Conservation (phyloP, 108 stramenopile genomes). For the Nannochloropsis gaditana region DNA sequence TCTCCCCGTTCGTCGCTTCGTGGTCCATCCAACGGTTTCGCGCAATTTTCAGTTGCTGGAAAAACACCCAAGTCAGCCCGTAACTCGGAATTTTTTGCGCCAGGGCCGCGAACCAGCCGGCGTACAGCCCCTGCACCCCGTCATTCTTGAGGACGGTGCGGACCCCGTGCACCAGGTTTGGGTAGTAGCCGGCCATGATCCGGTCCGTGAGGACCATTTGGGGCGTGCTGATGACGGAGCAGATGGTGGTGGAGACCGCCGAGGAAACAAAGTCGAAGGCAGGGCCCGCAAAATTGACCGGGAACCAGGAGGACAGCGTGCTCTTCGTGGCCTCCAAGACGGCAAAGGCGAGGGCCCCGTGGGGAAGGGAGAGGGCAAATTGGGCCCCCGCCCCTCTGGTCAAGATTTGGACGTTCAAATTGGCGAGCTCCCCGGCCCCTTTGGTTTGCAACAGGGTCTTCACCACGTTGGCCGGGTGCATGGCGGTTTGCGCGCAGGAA, state of each 20-base stretch:
- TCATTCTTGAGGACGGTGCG: conserved; percentile 48
- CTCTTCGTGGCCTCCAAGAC: conserved; percentile 67
- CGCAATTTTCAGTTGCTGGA: conserved; percentile 79
- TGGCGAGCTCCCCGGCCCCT: conserved; percentile 45
- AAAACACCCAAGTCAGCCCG: conserved; percentile 91
- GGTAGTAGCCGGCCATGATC: conserved; percentile 93
- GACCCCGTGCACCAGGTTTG: conserved; percentile 64
- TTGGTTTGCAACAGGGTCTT: conserved; percentile 86
- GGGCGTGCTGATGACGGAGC: conserved; percentile 76
- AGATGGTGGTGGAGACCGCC: conserved; percentile 77
- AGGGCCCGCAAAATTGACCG: conserved; percentile 57
- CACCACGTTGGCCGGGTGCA: conserved; percentile 85
- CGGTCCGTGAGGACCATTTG: conserved; percentile 94
- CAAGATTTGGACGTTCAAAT: conserved; percentile 58
- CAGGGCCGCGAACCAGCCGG: conserved; percentile 91
- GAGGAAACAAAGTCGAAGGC: conserved; percentile 85
- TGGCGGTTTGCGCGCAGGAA: conserved; percentile 75
- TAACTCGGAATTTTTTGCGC: conserved; percentile 82
- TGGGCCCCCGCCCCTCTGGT: conserved; percentile 89
- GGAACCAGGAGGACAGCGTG: conserved; percentile 31
- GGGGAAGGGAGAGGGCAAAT: conserved; percentile 80
- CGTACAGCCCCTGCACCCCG: conserved; percentile 81
- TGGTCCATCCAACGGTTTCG: conserved; percentile 52
- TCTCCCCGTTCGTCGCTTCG: conserved; percentile 72
- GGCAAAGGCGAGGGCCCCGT: conserved; percentile 92